Percentiles rank a stretch among this genome's conserved stretches.
These are phyloP conservation scores for Pouteria glomerata DNA, from an alignment of 148 eudicot species.

Conservation along the genomic window DNA sequence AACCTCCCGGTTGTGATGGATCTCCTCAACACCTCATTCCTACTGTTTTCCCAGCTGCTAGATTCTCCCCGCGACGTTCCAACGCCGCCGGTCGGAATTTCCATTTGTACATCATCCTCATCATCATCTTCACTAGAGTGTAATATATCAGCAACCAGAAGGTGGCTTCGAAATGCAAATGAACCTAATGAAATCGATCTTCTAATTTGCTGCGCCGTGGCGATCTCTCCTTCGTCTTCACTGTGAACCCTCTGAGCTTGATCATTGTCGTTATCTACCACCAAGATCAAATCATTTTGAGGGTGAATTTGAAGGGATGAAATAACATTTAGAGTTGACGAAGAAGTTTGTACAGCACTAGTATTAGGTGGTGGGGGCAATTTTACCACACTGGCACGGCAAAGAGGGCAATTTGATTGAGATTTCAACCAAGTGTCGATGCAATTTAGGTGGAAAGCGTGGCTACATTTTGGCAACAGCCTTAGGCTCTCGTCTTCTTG, in stretches of 20 bases:
- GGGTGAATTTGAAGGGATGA: constrained; percentile 16
- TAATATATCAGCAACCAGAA: constrained; percentile 20
- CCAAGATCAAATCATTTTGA: constrained; percentile 20
- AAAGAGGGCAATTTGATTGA: constrained; percentile 68
- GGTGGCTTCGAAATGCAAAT: constrained; percentile 5
- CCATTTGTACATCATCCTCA: constrained; percentile 18
- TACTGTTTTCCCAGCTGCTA: not conserved
- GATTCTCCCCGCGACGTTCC: constrained; percentile 14
- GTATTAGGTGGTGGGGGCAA: not conserved
- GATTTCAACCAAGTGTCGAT: constrained; percentile 70
- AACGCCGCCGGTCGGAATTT: not conserved
- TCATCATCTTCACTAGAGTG: constrained; percentile 13
- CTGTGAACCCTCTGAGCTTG: not conserved
- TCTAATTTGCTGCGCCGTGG: constrained; percentile 4
- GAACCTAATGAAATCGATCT: constrained; percentile 22
- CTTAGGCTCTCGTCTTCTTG: constrained; percentile 53
- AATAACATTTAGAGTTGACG: constrained; percentile 7
- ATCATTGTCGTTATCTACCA: constrained; percentile 17
- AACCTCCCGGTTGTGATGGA: not conserved
- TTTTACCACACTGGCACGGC: constrained; percentile 36
- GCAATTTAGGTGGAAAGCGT: constrained; percentile 69
- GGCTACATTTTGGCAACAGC: constrained; percentile 68
- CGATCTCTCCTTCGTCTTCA: not conserved
- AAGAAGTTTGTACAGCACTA: too few relatives aligned
- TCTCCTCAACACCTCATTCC: not conserved